phyloP scores from a whole-genome alignment of 306 rosid species.

The Spatholobus suberectus region DNA sequence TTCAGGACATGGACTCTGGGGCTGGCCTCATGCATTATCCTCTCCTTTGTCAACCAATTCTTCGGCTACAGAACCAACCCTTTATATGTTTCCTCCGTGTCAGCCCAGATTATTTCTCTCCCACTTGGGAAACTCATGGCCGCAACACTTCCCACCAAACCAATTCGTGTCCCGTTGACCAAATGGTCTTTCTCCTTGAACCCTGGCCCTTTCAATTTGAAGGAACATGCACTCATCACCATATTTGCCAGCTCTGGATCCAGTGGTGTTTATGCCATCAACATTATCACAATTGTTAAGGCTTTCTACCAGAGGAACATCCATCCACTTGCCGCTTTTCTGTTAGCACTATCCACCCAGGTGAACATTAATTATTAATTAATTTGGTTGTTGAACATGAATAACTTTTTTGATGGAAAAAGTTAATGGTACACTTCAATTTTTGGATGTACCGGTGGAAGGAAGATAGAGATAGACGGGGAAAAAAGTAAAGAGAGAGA shows the following conservation, averaged over 20 bases:
- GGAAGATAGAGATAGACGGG: no score
- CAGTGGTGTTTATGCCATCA: constrained; percentile 71
- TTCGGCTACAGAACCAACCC: constrained; percentile 71
- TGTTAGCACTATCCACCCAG: constrained; percentile 84
- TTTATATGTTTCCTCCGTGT: constrained; percentile 57
- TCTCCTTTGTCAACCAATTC: constrained; percentile 81
- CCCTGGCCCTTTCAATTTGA: constrained; percentile 82
- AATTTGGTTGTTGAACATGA: background rate
- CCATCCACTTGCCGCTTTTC: constrained; percentile 66
- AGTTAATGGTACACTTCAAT: background rate
- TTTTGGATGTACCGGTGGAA: no score
- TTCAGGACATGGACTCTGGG: constrained; percentile 93
- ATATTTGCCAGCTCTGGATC: constrained; percentile 81
- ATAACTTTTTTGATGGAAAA: background rate
- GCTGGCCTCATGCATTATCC: constrained; percentile 57
- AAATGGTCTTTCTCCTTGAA: constrained; percentile 68
- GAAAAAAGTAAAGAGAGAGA: no score
- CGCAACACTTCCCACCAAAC: constrained; percentile 57
- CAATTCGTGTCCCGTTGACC: constrained; percentile 52
- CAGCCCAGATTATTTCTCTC: constrained; percentile 76
- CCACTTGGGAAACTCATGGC: constrained; percentile 93
- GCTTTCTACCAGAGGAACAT: constrained; percentile 74
- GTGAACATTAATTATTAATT: constrained; percentile 27
- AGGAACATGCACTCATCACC: constrained; percentile 87
- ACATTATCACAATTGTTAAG: constrained; percentile 78